Base-by-base conservation (phyloP, 2,329 filamentous ascomycete genomes). In the Nothophaeocryptopus gaeumannii region DNA sequence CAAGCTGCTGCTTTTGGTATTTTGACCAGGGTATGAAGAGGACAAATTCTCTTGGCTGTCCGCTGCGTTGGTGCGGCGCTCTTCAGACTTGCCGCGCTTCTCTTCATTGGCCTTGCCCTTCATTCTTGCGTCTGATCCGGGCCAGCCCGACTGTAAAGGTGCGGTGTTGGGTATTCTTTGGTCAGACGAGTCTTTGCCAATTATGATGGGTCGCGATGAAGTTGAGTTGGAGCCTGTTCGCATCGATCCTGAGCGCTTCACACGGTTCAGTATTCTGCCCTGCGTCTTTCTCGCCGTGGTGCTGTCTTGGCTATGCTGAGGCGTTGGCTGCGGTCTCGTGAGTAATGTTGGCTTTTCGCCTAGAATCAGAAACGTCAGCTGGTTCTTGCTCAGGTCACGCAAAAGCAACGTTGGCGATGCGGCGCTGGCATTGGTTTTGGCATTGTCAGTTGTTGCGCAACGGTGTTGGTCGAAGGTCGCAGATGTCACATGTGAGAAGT, bases 41-140 rank as follows among this genome's bases (percentile, higher is more conserved):
- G 56, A 47, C 10, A 56, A 44, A 29, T 62, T 62, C 42, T 65
- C 62, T 26, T 65, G 58, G 36, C 60, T 60, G 29, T 57, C 59
- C 33, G 48, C 53, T 8, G 40, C 49, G 39, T 46, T 42, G n/a
- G 48, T 45, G 33, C 49, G 44, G 15, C 65, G 63, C 42, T 67
- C 65, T 32, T 63, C 63, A 8, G 64, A 66, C 51, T 66, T 66
- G 38, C 65, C 65, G 32, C 65, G 63, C 37, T 54, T 58, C 38
- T 61, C 58, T 57, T 63, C 44, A 47, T 45, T 60, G 56, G 31
- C 31, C 34, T 50, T 57, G 49, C 55, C 52, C 14, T 60, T 53
- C 47, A 60, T 47, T 26, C 51, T 39, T 39, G 58, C 54, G 34
- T 66, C 57, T 29, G 58, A 50, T 8, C 53, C 55, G 32, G 57